Base-by-base conservation (phyloP, 768 basidiomycete genomes). In the Dioszegia crocea region DNA sequence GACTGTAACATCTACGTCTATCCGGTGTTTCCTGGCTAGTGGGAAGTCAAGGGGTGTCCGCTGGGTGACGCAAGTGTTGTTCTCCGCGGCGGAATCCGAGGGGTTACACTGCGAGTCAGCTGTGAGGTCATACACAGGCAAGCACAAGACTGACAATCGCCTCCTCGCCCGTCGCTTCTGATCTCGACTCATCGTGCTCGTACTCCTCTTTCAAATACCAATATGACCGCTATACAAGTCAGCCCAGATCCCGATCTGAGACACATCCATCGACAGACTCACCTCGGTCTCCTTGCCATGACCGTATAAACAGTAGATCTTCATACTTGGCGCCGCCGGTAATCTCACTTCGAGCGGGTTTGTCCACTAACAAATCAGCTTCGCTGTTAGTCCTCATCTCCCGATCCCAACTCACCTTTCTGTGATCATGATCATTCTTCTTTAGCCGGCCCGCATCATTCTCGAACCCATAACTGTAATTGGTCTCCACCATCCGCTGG, bases 241-340 rank as follows among this genome's bases (percentile, higher is more conserved):
- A 66, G 60, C 54, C 17, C 41, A 17, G 17, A 21, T 27, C 27
- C 40, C 12, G 39, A 21, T 38, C 1, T 21, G 11, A 24, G n/a
- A 26, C 17, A 31, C n/a, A n/a, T n/a, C n/a, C n/a, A n/a, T n/a
- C n/a, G n/a, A n/a, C n/a, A n/a, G n/a, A 56, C 82, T 63, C 38
- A 85, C 88, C 83, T 96, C 92, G 0, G 92, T 99, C 67, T 92
- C 88, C 73, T 97, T 97, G 19, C 94, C 94, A 65, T 90, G 87
- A 0, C 94, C 94, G 78, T 98, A 97, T 2, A 92, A 84, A 63
- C 93, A 97, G 75, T 86, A 88, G 27, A 94, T 86, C 71, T 87
- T 89, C 86, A 96, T 88, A 4, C 86, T 88, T 0, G 94, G 92
- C 0, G 96, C 96, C 46, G 85, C 77, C 0, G 94, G 94, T 17